Percentiles rank a stretch among this genome's conserved stretches.
These are phyloP conservation scores for Syncephalastrum racemosum DNA, from an alignment of 371 early-diverging fungal genomes.

Conservation along the genomic window DNA sequence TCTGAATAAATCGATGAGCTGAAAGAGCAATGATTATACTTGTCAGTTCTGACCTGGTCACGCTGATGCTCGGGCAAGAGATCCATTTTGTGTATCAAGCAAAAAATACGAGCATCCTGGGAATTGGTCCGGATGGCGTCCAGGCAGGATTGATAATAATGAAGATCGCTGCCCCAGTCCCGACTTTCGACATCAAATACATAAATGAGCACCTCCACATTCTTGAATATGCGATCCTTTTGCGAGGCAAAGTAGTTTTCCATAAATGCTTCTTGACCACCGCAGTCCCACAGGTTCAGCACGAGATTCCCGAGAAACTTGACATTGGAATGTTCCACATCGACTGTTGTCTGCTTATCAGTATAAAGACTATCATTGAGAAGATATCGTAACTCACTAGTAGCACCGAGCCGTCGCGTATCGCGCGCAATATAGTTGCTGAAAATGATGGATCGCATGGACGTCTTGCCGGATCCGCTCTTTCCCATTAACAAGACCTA, in stretches of 20 bases:
- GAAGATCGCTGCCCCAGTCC: slow-evolving; percentile 87
- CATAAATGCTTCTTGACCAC: slow-evolving; percentile 95
- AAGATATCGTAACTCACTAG: slow-evolving; percentile 57
- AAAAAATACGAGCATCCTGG: slow-evolving; percentile 90
- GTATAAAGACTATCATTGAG: background rate
- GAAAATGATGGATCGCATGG: slow-evolving; percentile 97
- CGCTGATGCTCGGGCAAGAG: slow-evolving; percentile 78
- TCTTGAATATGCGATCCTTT: slow-evolving; percentile 92
- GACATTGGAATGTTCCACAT: slow-evolving; percentile 96
- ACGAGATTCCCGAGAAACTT: slow-evolving; percentile 92
- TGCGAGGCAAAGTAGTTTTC: slow-evolving; percentile 93
- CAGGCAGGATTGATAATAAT: slow-evolving; percentile 88
- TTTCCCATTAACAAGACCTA: slow-evolving; percentile 97
- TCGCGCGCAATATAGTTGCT: slow-evolving; percentile 95
- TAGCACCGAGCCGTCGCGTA: slow-evolving; percentile 92
- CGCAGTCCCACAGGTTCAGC: slow-evolving; percentile 96
- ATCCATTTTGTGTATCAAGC: slow-evolving; percentile 97
- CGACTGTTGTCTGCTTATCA: slow-evolving; percentile 56
- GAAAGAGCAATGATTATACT: background rate
- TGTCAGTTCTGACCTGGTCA: slow-evolving; percentile 49
- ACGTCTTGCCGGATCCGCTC: slow-evolving; percentile 97
- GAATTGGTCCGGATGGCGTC: slow-evolving; percentile 82
- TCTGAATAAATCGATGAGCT: slow-evolving; percentile 31
- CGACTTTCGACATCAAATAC: slow-evolving; percentile 96
- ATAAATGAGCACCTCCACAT: slow-evolving; percentile 97